These are phyloP conservation scores for Oemleria cerasiformis DNA, from an alignment of 306 rosid species.

Conservation along the genomic window DNA sequence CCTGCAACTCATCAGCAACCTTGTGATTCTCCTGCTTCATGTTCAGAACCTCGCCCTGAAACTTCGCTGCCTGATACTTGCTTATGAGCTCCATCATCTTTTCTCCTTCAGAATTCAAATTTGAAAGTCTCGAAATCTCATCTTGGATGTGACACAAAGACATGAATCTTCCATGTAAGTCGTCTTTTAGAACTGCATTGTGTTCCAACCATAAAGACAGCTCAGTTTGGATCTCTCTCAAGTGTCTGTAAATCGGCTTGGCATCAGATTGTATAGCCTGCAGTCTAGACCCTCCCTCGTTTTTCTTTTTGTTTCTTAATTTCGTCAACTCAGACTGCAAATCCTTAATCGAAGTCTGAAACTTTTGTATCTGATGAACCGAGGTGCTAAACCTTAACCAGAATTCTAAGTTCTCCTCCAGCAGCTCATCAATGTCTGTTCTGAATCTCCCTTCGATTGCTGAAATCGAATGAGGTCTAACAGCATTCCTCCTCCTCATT, in stretches of 20 bases:
- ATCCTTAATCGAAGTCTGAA: slow-evolving; percentile 65
- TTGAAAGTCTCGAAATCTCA: slow-evolving; percentile 56
- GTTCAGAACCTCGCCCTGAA: slow-evolving; percentile 87
- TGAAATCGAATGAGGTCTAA: slow-evolving; percentile 32
- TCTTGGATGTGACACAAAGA: slow-evolving; percentile 60
- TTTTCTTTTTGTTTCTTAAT: slow-evolving; percentile 30
- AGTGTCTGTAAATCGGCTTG: slow-evolving; percentile 61
- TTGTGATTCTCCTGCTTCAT: slow-evolving; percentile 79
- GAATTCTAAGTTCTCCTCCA: slow-evolving; percentile 79
- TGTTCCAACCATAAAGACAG: slow-evolving; percentile 77
- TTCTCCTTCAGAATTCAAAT: slow-evolving; percentile 24
- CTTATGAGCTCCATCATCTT: slow-evolving; percentile 37
- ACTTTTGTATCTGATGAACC: slow-evolving; percentile 79
- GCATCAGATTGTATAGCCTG: slow-evolving; percentile 46
- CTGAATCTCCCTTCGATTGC: slow-evolving; percentile 59
- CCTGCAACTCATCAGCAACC: slow-evolving; percentile 56
- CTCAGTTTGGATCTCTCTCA: slow-evolving; percentile 81
- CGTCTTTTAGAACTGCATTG: slow-evolving; percentile 62
- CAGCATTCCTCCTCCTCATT: slow-evolving; percentile 21
- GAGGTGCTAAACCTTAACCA: slow-evolving; percentile 90
- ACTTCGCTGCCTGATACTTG: slow-evolving; percentile 74
- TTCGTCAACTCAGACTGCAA: slow-evolving; percentile 46
- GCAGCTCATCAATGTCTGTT: slow-evolving; percentile 51
- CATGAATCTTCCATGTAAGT: slow-evolving; percentile 53
- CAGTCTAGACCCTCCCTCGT: slow-evolving; percentile 20